Conservation (phyloP, 2,329 filamentous ascomycete genomes). For the Colletotrichum agaves region DNA sequence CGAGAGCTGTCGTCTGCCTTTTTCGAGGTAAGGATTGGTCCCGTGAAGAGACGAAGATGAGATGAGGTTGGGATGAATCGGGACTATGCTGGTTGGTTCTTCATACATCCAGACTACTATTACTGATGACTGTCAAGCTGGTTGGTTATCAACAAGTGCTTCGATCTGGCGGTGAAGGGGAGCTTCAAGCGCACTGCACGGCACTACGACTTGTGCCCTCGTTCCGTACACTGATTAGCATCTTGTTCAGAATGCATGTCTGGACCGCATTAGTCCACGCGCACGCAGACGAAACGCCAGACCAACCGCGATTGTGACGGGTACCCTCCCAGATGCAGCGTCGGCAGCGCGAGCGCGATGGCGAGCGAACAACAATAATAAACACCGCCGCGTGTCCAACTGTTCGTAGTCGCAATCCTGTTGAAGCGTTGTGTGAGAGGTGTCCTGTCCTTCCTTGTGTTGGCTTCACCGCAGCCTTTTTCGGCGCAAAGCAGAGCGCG, state of each 20-base stretch:
- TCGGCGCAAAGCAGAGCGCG: not conserved
- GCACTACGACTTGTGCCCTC: conserved; percentile 6
- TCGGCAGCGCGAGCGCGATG: not conserved
- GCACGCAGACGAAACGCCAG: not conserved
- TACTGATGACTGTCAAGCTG: not conserved
- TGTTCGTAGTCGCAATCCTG: not conserved
- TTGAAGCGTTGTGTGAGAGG: not conserved
- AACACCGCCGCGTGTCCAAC: not conserved
- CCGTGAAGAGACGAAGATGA: not conserved
- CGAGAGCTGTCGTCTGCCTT: not conserved
- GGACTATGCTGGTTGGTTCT: conserved; percentile 10
- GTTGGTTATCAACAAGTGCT: conserved; percentile 4
- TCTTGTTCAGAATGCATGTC: conserved; percentile 3
- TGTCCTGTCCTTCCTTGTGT: not conserved
- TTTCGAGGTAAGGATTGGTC: not conserved
- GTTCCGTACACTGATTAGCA: conserved; percentile 23
- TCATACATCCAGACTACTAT: not conserved
- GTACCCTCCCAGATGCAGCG: not conserved
- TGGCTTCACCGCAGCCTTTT: not conserved
- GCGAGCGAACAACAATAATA: not conserved
- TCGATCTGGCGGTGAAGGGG: conserved; percentile 30
- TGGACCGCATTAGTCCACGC: conserved; percentile 11
- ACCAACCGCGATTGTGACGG: conserved; percentile 2
- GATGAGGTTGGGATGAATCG: not conserved
- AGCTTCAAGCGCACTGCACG: not conserved